Evolutionary conservation across 2,329 filamentous ascomycete genomes (phyloP).

Genomic region (Diplodia intermedia): DNA sequence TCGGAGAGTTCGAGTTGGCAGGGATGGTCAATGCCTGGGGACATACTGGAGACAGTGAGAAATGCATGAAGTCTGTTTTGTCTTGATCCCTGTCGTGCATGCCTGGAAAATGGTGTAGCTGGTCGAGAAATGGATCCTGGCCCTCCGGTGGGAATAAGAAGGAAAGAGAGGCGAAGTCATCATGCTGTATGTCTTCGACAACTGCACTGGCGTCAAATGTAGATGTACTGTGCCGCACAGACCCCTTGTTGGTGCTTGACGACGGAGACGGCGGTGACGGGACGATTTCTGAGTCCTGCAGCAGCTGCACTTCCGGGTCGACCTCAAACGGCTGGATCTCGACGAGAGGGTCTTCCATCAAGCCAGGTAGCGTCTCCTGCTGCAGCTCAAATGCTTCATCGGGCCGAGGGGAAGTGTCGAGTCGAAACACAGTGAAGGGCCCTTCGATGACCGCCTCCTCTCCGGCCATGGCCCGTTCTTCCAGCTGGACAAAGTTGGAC

Average conservation of each 20-base stretch:
- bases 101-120: neutral
- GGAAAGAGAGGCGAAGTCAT: neutral
- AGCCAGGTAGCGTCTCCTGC: neutral
- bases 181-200: neutral
- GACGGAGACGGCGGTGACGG: neutral
- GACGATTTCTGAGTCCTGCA: neutral
- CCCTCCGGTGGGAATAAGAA: neutral
- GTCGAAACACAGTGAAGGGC: constrained; percentile 5
- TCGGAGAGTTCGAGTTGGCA: neutral
- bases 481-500: neutral
- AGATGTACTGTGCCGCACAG: neutral
- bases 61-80: neutral
- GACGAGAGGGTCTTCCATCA: neutral
- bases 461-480: constrained; percentile 6
- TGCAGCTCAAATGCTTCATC: neutral
- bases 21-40: neutral
- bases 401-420: neutral
- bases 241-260: neutral
- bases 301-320: neutral
- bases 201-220: neutral
- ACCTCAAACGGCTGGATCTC: neutral
- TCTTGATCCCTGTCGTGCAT: neutral
- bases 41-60: neutral
- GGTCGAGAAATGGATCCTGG: neutral
- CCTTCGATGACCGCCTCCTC: neutral